Percentiles rank a stretch among this genome's conserved stretches.
Conservation (phyloP, 257 asterid genomes). For the Anisodus tanguticus region DNA sequence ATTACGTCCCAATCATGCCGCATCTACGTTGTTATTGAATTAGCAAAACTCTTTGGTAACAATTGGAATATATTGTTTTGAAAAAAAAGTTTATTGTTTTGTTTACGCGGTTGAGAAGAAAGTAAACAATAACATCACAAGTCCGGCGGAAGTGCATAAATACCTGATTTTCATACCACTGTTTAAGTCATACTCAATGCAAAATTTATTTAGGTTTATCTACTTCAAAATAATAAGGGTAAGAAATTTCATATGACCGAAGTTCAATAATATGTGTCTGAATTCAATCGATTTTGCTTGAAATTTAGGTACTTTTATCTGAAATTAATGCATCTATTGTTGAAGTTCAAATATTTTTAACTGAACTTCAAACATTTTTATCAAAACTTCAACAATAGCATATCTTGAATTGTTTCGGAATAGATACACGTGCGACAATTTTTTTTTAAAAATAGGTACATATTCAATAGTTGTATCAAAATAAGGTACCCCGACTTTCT, state of each 20-base stretch:
- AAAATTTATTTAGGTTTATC: not conserved
- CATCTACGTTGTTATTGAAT: not conserved
- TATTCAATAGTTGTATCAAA: not conserved
- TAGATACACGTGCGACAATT: not conserved
- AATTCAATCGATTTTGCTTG: too few relatives aligned
- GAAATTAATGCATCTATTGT: not conserved
- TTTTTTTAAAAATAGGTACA: not conserved
- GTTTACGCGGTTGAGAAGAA: not conserved
- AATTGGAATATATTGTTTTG: not conserved
- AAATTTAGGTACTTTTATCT: not conserved
- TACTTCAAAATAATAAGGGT: not conserved
- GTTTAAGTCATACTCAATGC: not conserved
- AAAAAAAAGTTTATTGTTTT: not conserved
- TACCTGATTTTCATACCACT: not conserved
- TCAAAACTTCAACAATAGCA: not conserved
- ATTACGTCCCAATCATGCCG: conserved; percentile 24
- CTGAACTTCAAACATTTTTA: not conserved
- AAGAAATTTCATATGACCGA: too few relatives aligned
- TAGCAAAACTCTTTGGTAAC: not conserved
- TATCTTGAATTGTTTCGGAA: not conserved
- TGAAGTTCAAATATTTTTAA: not conserved
- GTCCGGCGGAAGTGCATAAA: not conserved
- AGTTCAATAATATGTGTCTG: too few relatives aligned
- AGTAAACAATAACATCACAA: not conserved
- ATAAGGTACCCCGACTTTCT: not conserved